These are phyloP conservation scores for Talaromyces liani DNA, from an alignment of 495 filamentous ascomycete genomes.

Conservation along the genomic window DNA sequence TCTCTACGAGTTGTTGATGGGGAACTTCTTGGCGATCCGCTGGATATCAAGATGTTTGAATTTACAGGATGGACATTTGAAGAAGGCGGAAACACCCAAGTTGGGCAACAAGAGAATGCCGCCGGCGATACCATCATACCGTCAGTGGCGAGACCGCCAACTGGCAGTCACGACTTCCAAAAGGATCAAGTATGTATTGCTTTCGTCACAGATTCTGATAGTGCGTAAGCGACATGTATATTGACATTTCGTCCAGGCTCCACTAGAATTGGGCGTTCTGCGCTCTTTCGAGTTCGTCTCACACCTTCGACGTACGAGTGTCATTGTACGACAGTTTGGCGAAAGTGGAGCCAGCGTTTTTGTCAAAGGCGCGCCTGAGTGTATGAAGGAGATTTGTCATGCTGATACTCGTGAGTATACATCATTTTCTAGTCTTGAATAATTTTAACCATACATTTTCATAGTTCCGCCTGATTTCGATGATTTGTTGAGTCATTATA, in stretches of 20 bases:
- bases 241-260: conserved; percentile 27
- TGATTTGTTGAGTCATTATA: conserved; percentile 79
- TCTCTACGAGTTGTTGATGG: conserved; percentile 79
- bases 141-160: conserved; percentile 77
- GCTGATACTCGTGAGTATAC: conserved; percentile 62
- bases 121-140: conserved; percentile 62
- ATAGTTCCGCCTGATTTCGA: conserved; percentile 84
- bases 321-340: conserved; percentile 81
- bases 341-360: conserved; percentile 72
- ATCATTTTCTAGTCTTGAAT: no score
- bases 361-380: conserved; percentile 96
- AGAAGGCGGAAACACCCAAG: conserved; percentile 55
- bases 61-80: conserved; percentile 92
- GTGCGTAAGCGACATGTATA: not conserved
- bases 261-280: conserved; percentile 76
- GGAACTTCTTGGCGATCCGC: conserved; percentile 85
- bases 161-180: conserved; percentile 44
- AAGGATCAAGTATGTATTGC: conserved; percentile 29
- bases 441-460: not conserved
- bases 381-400: conserved; percentile 85
- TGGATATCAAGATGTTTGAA: conserved; percentile 98
- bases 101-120: conserved; percentile 44
- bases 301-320: conserved; percentile 86
- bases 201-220: not conserved
- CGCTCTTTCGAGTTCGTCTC: conserved; percentile 96